phyloP scores from a whole-genome alignment of 1,284 basidiomycete genomes.

The Sporisorium exsertum region DNA sequence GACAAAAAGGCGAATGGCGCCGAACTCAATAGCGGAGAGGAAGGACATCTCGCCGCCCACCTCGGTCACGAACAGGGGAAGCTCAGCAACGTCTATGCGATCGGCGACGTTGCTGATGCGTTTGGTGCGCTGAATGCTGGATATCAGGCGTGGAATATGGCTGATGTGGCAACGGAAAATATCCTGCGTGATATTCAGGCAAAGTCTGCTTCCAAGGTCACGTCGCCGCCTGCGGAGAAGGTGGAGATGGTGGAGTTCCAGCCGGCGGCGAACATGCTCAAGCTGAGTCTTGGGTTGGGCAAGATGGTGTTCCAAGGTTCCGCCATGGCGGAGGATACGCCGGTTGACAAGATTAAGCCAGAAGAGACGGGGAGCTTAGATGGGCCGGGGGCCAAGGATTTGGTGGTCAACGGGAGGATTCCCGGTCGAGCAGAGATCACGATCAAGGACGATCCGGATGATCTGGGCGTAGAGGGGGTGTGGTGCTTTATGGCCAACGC shows the following conservation, averaged over 20 bases:
- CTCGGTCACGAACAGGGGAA: constrained; percentile 25
- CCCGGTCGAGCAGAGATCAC: constrained; percentile 50
- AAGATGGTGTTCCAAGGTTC: constrained; percentile 64
- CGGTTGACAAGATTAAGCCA: constrained; percentile 17
- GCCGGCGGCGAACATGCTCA: constrained; percentile 64
- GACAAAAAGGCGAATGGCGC: constrained; percentile 61
- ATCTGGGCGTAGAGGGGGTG: constrained; percentile 63
- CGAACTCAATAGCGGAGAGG: constrained; percentile 27
- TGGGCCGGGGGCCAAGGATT: constrained; percentile 13
- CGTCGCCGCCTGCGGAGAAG: not conserved
- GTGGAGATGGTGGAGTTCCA: constrained; percentile 51
- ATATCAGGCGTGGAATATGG: constrained; percentile 69
- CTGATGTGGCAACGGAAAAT: constrained; percentile 65
- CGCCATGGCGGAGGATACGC: constrained; percentile 31
- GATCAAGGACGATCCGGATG: constrained; percentile 59
- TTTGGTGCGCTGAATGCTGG: constrained; percentile 68
- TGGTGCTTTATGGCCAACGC: constrained; percentile 66
- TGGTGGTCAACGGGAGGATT: constrained; percentile 31
- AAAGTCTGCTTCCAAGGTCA: constrained; percentile 1
- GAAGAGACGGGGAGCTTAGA: constrained; percentile 34
- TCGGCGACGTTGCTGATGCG: constrained; percentile 67
- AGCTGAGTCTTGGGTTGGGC: constrained; percentile 62
- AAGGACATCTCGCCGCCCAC: constrained; percentile 27
- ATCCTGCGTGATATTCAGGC: constrained; percentile 58
- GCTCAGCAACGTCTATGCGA: constrained; percentile 64